These are phyloP conservation scores for Yueomyces sp. DNA, from an alignment of 805 yeast species.

Conservation along the genomic window DNA sequence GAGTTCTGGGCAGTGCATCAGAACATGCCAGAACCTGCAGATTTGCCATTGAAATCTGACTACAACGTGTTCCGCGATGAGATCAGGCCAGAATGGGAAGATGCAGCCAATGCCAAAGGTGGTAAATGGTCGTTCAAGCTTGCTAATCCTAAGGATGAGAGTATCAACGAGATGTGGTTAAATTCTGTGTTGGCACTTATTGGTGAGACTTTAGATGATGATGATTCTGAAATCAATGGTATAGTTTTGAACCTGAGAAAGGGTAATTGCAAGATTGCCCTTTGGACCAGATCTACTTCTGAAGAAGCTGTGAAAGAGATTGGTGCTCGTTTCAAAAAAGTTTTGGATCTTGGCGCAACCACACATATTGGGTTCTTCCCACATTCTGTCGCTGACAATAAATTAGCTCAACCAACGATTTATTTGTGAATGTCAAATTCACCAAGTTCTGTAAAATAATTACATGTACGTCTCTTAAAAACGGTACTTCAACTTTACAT, in stretches of 20 bases:
- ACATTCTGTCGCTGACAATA: slow-evolving; percentile 21
- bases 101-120: slow-evolving; percentile 70
- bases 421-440: slow-evolving; percentile 5
- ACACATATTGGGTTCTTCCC: slow-evolving; percentile 64
- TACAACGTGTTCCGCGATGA: slow-evolving; percentile 90
- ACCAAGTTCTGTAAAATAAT: too few species aligned
- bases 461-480: neutral
- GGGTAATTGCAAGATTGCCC: slow-evolving; percentile 66
- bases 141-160: slow-evolving; percentile 38
- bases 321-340: slow-evolving; percentile 79
- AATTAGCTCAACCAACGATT: slow-evolving; percentile 22
- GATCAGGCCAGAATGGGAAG: slow-evolving; percentile 98
- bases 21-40: slow-evolving; percentile 81
- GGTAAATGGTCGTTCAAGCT: slow-evolving; percentile 87
- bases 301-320: slow-evolving; percentile 50
- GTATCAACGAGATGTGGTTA: slow-evolving; percentile 85
- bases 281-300: slow-evolving; percentile 83
- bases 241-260: slow-evolving; percentile 82
- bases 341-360: slow-evolving; percentile 57
- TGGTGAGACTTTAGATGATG: slow-evolving; percentile 87
- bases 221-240: slow-evolving; percentile 82
- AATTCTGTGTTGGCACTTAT: slow-evolving; percentile 75
- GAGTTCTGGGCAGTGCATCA: slow-evolving; percentile 98
- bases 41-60: slow-evolving; percentile 83
- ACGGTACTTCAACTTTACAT: neutral